Percentiles rank a stretch among this genome's conserved stretches.
Evolutionary conservation across 2,329 filamentous ascomycete species (phyloP).

Genomic region (Rutstroemia sp.): DNA sequence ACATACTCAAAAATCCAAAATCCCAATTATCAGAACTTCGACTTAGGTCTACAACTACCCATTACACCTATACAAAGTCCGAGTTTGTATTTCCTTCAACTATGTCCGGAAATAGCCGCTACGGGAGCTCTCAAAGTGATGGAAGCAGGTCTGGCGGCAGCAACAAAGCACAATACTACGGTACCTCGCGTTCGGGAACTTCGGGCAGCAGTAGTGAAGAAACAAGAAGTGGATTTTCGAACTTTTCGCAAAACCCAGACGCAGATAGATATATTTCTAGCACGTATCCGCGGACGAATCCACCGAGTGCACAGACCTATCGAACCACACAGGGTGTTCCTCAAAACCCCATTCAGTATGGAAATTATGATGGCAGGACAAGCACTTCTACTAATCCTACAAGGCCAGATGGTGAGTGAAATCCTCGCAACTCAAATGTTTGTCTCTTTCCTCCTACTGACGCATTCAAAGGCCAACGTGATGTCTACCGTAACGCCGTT

Average conservation of each 20-base stretch:
- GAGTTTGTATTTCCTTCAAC: too few species aligned
- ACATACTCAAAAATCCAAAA: too few species aligned
- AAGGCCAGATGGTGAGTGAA: not conserved
- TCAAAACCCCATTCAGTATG: not conserved
- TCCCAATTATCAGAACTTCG: too few species aligned
- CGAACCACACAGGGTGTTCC: not conserved
- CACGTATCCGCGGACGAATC: not conserved
- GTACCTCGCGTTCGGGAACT: not conserved
- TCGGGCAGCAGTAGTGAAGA: not conserved
- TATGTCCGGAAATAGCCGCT: too few species aligned
- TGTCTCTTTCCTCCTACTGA: not conserved
- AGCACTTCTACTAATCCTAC: not conserved
- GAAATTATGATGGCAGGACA: not conserved
- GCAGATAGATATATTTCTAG: too few species aligned
- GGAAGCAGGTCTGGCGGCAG: not conserved
- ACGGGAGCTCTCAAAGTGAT: too few species aligned
- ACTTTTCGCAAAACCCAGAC: not conserved
- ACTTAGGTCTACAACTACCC: too few species aligned
- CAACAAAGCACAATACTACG: not conserved
- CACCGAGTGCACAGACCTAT: not conserved
- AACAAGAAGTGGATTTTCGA: not conserved
- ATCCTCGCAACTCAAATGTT: not conserved
- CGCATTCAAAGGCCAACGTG: not conserved
- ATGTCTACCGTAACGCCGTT: not conserved
- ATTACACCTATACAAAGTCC: too few species aligned